Base-by-base conservation (phyloP, 352 stramenopile genomes). In the Aphanomyces cochlioides region DNA sequence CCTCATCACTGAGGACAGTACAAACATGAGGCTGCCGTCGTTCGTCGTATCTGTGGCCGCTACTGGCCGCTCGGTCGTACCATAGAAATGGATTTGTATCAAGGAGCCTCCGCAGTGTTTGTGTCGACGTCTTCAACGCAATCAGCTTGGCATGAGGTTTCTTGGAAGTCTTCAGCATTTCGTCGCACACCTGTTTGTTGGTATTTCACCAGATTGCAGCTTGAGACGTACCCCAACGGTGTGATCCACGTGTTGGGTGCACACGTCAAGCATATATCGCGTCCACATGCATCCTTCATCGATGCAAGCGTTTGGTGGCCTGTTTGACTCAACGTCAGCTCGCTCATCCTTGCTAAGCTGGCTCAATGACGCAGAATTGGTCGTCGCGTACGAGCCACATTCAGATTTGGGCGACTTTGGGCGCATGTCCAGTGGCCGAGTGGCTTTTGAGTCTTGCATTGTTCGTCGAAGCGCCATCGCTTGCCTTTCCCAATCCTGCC, bases 251-350 rank as follows among this genome's bases (percentile, higher is more conserved):
- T 67, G 21, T 37, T 67, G 36, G 12, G 47, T 41, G 60, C 60
- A 67, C 5, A 67, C 60, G 21, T 67, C 60, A 34, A 67, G 43
- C 60, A 67, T 67, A 37, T 67, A 67, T 37, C 60, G 60, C 13
- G 60, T 36, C 60, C 60, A 67, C 43, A 50, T 50, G 43, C 43
- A 50, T n/a, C 10, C 41, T 12, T 37, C 28, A 13, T 54, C 47
- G 10, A 56, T n/a, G 19, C 60, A 67, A 15, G 60, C 34, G 19
- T 7, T 19, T 59, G 58, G 58, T 8, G 19, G 36, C 47, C 8
- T 13, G 28, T 17, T 12, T 10, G 17, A 15, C 60, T 58, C 47
- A 4, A 13, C 37, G 19, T 37, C 5, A 28, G 28, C 28, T 28
- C 28, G 28, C 28, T 28, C 28, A 28, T 28, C 28, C 28, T 28